Evolutionary conservation across 2,329 filamentous ascomycete genomes (phyloP).

Genomic region (Fusarium dlaminii): DNA sequence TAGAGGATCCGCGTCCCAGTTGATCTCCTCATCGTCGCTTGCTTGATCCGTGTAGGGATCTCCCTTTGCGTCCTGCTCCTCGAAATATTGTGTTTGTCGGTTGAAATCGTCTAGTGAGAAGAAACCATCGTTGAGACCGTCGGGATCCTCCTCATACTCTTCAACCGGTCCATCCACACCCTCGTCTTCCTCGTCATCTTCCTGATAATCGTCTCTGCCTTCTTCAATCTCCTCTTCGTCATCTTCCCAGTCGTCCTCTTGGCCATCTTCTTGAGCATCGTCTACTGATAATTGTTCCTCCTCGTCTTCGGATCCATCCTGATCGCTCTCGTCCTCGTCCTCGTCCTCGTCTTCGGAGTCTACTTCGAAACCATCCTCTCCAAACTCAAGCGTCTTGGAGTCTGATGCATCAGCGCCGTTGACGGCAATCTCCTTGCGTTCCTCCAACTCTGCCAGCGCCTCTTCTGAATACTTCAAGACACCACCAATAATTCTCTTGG

Average conservation of each 20-base stretch:
- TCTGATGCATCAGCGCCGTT: constrained; percentile 50
- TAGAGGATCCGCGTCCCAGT: constrained; percentile 86
- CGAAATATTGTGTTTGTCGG: constrained; percentile 87
- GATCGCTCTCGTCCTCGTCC: constrained; percentile 43
- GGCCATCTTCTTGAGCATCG: constrained; percentile 36
- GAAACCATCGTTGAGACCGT: constrained; percentile 95
- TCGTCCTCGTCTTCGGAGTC: constrained; percentile 45
- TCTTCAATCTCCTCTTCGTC: constrained; percentile 50
- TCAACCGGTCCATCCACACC: constrained; percentile 57
- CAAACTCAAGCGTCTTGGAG: constrained; percentile 41
- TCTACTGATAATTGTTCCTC: constrained; percentile 39
- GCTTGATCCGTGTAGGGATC: constrained; percentile 78
- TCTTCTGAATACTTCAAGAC: constrained; percentile 60
- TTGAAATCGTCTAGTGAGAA: constrained; percentile 99
- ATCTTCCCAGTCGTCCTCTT: constrained; percentile 48
- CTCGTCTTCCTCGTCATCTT: constrained; percentile 51
- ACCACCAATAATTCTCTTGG: constrained; percentile 77
- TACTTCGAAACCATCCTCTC: constrained; percentile 45
- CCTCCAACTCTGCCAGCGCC: constrained; percentile 60
- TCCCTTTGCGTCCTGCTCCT: constrained; percentile 82
- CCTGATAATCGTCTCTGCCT: constrained; percentile 46
- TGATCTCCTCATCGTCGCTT: constrained; percentile 85
- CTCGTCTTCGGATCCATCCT: constrained; percentile 45
- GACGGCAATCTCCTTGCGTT: constrained; percentile 56
- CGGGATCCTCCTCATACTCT: constrained; percentile 67